Conservation (phyloP, 208 protist species). For the Leptomonas seymouri region DNA sequence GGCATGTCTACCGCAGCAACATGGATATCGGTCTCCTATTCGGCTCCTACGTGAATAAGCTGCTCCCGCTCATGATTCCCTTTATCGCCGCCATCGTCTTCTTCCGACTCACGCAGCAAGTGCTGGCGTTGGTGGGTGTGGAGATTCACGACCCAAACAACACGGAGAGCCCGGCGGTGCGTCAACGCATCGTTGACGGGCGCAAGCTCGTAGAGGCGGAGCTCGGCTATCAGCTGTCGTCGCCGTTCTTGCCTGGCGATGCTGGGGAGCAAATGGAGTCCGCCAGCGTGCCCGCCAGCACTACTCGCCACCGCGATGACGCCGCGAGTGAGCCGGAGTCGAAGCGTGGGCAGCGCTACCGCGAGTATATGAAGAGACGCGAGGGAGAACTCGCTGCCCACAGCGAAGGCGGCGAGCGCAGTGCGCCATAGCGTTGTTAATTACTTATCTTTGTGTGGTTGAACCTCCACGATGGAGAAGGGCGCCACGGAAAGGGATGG, state of each 20-base stretch:
- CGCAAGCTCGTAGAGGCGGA: constrained; percentile 73
- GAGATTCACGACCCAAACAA: constrained; percentile 86
- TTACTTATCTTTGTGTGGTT: background rate
- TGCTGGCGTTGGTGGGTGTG: constrained; percentile 71
- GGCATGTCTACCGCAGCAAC: constrained; percentile 85
- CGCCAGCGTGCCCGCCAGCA: constrained; percentile 3
- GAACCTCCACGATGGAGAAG: too few species aligned
- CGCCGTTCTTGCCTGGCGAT: constrained; percentile 49
- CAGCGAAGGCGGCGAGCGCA: background rate
- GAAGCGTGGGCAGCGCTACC: constrained; percentile 62
- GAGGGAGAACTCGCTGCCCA: constrained; percentile 9
- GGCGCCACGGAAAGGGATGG: too few species aligned
- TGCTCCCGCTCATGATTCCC: constrained; percentile 88
- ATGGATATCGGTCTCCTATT: constrained; percentile 88
- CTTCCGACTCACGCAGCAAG: constrained; percentile 66
- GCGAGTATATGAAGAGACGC: constrained; percentile 67
- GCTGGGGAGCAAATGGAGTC: constrained; percentile 18
- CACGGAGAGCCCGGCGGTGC: constrained; percentile 61
- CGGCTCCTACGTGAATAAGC: constrained; percentile 78
- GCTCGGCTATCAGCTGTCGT: constrained; percentile 63
- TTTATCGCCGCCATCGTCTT: constrained; percentile 75
- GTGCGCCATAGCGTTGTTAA: background rate
- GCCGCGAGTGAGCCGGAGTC: constrained; percentile 20
- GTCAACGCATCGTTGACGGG: constrained; percentile 83
- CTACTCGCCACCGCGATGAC: constrained; percentile 12